Conservation (phyloP, 805 yeast genomes). For the Ogataea parapolymorpha region DNA sequence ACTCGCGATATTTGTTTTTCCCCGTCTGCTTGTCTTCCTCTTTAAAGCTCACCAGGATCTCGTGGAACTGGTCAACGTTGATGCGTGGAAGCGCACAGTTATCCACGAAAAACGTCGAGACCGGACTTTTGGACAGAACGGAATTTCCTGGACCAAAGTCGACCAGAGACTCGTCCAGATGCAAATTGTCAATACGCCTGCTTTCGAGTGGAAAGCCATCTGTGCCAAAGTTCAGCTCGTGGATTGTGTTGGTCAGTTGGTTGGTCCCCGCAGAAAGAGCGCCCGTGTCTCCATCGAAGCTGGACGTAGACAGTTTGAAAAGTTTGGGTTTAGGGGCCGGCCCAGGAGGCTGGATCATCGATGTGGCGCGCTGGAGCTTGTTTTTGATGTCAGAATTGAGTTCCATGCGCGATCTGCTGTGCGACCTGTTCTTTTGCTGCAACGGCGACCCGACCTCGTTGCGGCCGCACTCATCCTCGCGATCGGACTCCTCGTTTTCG, state of each 20-base stretch:
- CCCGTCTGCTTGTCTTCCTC: constrained; percentile 32
- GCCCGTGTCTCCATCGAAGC: constrained; percentile 7
- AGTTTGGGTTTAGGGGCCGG: constrained; percentile 9
- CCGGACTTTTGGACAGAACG: constrained; percentile 28
- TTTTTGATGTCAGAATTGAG: constrained; percentile 17
- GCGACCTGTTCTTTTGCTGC: constrained; percentile 29
- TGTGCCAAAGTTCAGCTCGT: constrained; percentile 10
- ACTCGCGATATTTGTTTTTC: constrained; percentile 32
- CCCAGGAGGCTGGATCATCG: constrained; percentile 20
- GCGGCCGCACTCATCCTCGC: constrained; percentile 13
- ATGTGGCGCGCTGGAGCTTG: constrained; percentile 28
- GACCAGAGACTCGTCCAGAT: constrained; percentile 11
- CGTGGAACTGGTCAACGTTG: constrained; percentile 52
- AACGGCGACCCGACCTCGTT: constrained; percentile 38
- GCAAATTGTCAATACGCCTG: constrained; percentile 5
- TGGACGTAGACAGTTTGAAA: constrained; percentile 17
- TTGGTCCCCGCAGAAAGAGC: constrained; percentile 23
- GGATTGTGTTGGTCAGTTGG: constrained; percentile 26
- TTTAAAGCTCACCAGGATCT: constrained; percentile 45
- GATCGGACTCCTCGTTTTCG: constrained; percentile 19
- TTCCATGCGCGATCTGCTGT: constrained; percentile 15
- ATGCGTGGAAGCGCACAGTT: constrained; percentile 72
- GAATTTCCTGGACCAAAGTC: constrained; percentile 22
- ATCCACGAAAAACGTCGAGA: constrained; percentile 42
- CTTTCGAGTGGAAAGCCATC: background rate